Evolutionary conservation across 257 asterid species (phyloP).

Genomic region (Craterostigma plantagineum): DNA sequence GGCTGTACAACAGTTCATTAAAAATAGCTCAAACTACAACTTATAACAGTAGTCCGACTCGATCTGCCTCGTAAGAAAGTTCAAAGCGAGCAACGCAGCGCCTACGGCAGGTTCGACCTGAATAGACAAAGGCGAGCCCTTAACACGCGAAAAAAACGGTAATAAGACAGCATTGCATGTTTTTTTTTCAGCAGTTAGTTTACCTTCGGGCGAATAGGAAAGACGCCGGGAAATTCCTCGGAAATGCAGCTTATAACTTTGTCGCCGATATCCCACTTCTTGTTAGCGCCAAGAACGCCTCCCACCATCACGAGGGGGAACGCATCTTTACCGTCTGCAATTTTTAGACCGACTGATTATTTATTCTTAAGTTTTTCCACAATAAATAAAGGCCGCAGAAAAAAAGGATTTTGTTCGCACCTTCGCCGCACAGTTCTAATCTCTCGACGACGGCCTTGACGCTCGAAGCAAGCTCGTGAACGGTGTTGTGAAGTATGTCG

Average conservation of each 20-base stretch:
- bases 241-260: constrained; percentile 46
- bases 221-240: constrained; percentile 58
- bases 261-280: constrained; percentile 64
- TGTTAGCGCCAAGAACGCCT: constrained; percentile 80
- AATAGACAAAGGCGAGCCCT: constrained; percentile 1
- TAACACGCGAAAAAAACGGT: neutral
- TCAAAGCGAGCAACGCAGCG: constrained; percentile 79
- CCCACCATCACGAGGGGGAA: constrained; percentile 94
- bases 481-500: constrained; percentile 58
- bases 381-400: neutral
- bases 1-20: no score
- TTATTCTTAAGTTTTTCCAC: neutral
- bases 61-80: constrained; percentile 30
- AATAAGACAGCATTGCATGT: neutral
- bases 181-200: neutral
- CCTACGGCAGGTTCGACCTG: constrained; percentile 92
- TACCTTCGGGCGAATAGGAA: constrained; percentile 77
- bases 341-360: no score
- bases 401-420: constrained; percentile 18
- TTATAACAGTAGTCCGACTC: neutral
- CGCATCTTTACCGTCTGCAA: constrained; percentile 51
- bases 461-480: constrained; percentile 59
- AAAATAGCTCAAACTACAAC: neutral
- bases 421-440: constrained; percentile 69
- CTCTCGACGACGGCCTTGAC: constrained; percentile 82